These are phyloP conservation scores for Xerocomus potaroensis DNA, from an alignment of 768 basidiomycete species.

Conservation along the genomic window DNA sequence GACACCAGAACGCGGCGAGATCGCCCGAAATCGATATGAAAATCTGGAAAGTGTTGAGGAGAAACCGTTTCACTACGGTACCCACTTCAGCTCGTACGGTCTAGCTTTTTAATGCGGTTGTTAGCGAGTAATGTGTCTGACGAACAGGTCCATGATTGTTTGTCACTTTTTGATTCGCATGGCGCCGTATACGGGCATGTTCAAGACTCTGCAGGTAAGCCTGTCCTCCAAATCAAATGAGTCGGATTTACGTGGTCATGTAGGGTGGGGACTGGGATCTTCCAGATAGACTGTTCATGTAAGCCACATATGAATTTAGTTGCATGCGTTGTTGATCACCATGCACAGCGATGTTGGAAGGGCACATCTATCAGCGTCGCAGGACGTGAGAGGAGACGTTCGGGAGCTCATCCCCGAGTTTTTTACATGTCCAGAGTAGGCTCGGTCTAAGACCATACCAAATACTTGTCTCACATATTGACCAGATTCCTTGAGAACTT, in stretches of 20 bases:
- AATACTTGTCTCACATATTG: neutral
- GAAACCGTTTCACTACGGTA: conserved; percentile 88
- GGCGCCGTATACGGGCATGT: conserved; percentile 91
- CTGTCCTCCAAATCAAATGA: neutral
- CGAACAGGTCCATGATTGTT: conserved; percentile 77
- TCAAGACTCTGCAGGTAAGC: conserved; percentile 74
- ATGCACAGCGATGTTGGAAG: conserved; percentile 63
- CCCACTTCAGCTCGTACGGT: conserved; percentile 77
- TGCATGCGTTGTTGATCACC: conserved; percentile 6
- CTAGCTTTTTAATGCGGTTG: neutral
- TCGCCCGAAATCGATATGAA: conserved; percentile 69
- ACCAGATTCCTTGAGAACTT: conserved; percentile 81
- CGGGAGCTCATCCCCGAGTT: conserved; percentile 92
- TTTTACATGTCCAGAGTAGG: conserved; percentile 76
- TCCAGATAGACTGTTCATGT: conserved; percentile 83
- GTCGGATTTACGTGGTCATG: neutral
- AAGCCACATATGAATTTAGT: conserved; percentile 4
- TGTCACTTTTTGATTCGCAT: conserved; percentile 91
- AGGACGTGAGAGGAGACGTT: conserved; percentile 87
- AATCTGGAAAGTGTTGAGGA: conserved; percentile 79
- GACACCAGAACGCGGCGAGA: conserved; percentile 66
- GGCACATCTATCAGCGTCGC: conserved; percentile 79
- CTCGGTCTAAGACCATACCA: neutral
- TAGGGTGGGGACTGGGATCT: conserved; percentile 95
- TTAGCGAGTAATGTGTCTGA: conserved; percentile 2